Conservation (phyloP, 805 yeast species). For the Saccharomycopsis amapae region DNA sequence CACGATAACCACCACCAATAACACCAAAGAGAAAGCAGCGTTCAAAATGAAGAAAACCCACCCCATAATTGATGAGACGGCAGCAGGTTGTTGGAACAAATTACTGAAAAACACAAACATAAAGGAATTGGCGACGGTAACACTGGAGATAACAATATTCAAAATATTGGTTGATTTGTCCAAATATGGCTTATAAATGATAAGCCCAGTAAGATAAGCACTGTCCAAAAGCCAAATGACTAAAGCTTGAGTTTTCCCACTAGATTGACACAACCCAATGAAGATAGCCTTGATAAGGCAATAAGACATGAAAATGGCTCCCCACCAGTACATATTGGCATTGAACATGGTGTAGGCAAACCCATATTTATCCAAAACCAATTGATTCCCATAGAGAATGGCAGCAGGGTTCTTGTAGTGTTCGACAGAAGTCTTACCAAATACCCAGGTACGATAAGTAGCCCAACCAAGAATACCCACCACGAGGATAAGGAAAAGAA, state of each 20-base stretch:
- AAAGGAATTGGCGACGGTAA: constrained; percentile 71
- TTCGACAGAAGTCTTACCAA: constrained; percentile 55
- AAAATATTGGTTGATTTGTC: constrained; percentile 77
- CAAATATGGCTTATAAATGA: constrained; percentile 65
- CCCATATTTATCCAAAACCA: constrained; percentile 71
- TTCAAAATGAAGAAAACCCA: constrained; percentile 83
- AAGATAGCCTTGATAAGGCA: constrained; percentile 61
- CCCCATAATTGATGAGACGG: constrained; percentile 82
- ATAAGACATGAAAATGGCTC: constrained; percentile 54
- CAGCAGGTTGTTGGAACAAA: constrained; percentile 71
- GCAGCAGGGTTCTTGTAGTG: constrained; percentile 80
- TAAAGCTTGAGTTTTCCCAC: constrained; percentile 77
- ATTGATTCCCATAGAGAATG: constrained; percentile 69
- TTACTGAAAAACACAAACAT: constrained; percentile 81
- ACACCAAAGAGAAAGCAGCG: constrained; percentile 77
- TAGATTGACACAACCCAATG: constrained; percentile 69
- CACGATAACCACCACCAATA: constrained; percentile 63
- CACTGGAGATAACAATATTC: constrained; percentile 64
- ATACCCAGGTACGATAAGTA: constrained; percentile 51
- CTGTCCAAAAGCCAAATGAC: constrained; percentile 72
- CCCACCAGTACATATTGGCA: constrained; percentile 80
- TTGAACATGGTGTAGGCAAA: constrained; percentile 85
- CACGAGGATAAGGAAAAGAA: constrained; percentile 56
- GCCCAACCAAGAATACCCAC: constrained; percentile 58
- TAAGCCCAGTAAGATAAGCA: constrained; percentile 56